Evolutionary conservation across 306 rosid genomes (phyloP).

Genomic region (Quercus berberidifolia): DNA sequence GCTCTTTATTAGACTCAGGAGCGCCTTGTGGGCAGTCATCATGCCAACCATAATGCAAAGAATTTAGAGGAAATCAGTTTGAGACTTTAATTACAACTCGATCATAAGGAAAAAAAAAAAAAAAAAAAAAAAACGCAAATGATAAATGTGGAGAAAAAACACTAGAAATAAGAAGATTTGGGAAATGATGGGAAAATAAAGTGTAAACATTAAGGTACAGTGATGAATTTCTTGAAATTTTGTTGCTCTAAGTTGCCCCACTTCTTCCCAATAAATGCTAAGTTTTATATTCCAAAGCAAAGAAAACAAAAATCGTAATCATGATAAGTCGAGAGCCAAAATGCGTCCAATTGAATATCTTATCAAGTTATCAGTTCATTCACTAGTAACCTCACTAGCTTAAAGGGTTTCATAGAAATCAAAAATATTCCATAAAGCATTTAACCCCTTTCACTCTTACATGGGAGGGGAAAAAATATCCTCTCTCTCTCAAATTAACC

Average conservation of each 20-base stretch:
- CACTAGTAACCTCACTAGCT: background rate
- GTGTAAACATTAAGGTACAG: background rate
- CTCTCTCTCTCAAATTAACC: conserved; percentile 21
- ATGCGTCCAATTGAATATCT: conserved; percentile 10
- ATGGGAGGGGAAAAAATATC: background rate
- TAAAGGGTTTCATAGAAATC: conserved; percentile 11
- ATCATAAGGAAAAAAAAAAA: background rate
- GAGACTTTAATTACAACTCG: background rate
- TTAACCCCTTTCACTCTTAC: conserved; percentile 5
- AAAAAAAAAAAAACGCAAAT: background rate
- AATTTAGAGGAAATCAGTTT: too few relatives aligned
- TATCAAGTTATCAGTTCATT: conserved; percentile 26
- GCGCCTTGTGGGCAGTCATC: too few relatives aligned
- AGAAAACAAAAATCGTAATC: background rate
- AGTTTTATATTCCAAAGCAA: background rate
- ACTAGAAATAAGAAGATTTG: background rate
- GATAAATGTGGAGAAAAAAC: background rate
- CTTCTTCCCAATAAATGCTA: conserved; percentile 1
- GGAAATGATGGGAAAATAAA: background rate
- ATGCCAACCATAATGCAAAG: too few relatives aligned
- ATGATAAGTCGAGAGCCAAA: conserved; percentile 28
- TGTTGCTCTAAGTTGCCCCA: conserved; percentile 1
- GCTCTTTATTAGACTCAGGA: too few relatives aligned
- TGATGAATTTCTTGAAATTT: background rate
- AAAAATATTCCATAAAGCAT: conserved; percentile 15